phyloP scores from a whole-genome alignment of 345 rosid genomes.

The Anacardium occidentale region DNA sequence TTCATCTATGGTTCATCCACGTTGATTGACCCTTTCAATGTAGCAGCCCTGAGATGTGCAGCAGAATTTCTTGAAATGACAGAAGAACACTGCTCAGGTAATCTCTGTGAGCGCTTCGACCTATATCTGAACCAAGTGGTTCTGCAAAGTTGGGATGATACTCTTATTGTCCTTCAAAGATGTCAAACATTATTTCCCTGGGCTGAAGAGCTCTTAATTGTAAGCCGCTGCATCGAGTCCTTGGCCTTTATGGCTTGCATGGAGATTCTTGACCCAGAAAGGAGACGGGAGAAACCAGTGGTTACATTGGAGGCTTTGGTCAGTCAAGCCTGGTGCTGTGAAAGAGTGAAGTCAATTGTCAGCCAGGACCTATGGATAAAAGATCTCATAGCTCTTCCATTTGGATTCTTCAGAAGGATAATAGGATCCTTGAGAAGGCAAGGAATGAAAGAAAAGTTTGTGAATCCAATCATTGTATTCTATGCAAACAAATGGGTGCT shows the following conservation, averaged over 20 bases:
- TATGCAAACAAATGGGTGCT: constrained; percentile 59
- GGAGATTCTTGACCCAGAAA: constrained; percentile 91
- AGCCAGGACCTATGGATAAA: constrained; percentile 65
- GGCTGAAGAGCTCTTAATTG: constrained; percentile 62
- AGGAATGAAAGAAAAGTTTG: constrained; percentile 81
- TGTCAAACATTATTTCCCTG: constrained; percentile 56
- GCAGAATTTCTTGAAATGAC: constrained; percentile 80
- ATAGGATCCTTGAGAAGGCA: constrained; percentile 72
- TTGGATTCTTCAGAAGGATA: constrained; percentile 65
- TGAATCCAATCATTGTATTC: constrained; percentile 60
- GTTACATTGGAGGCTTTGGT: constrained; percentile 48
- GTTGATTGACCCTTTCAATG: constrained; percentile 62
- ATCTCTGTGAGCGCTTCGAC: constrained; percentile 71
- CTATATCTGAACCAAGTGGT: constrained; percentile 78
- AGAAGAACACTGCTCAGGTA: constrained; percentile 50
- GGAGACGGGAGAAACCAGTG: constrained; percentile 55
- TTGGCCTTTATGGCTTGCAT: constrained; percentile 82
- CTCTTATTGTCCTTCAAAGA: constrained; percentile 56
- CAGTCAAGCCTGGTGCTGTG: constrained; percentile 56
- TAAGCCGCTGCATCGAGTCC: constrained; percentile 78
- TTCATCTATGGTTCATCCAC: constrained; percentile 71
- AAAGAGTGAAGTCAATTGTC: constrained; percentile 37
- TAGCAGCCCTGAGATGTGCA: constrained; percentile 67
- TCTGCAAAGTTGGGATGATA: constrained; percentile 76
- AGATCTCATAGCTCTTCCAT: constrained; percentile 67